Base-by-base conservation (phyloP, 108 stramenopile species). In the Fragilaria radians region DNA sequence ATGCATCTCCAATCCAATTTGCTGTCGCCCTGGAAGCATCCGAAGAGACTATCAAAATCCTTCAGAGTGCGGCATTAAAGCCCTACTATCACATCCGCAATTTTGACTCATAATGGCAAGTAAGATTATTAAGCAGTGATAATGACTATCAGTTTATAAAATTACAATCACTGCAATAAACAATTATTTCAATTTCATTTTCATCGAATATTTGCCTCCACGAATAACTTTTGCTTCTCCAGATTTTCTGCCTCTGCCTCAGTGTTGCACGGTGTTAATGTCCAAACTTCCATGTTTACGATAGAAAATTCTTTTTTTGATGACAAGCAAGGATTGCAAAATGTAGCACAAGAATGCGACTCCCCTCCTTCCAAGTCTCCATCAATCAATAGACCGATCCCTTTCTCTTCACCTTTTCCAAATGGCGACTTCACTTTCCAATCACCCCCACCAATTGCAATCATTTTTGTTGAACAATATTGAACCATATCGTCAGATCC, bases 281-380 rank as follows among this genome's bases (percentile, higher is more conserved):
- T 79, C 85, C 86, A 91, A 9, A 87, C 71, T 54, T 91, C 89
- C 36, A 91, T 26, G 51, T 85, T 85, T 9, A 74, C 53, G 25
- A 91, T 77, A 46, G 84, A 83, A 58, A 91, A 91, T 1, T 59
- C 27, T 22, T 65, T 58, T 14, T 42, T 42, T 7, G 7, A 14
- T 9, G 49, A 52, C 9, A 82, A 56, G 22, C 58, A 47, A 3
- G 89, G 80, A 61, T 81, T 87, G 3, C 67, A 73, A 75, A 91
- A 91, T 30, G 89, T 91, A 22, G 81, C 77, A 66, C 83, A 85
- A 24, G 85, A 78, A 53, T 66, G 79, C 36, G 79, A 78, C 18
- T 81, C 73, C 11, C 89, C 89, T 47, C 69, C 67, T 45, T 77
- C 63, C 28, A 91, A 67, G 33, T 85, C 77, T 21, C 73, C 68